phyloP scores from a whole-genome alignment of 768 basidiomycete species.

The Calocera cornea region DNA sequence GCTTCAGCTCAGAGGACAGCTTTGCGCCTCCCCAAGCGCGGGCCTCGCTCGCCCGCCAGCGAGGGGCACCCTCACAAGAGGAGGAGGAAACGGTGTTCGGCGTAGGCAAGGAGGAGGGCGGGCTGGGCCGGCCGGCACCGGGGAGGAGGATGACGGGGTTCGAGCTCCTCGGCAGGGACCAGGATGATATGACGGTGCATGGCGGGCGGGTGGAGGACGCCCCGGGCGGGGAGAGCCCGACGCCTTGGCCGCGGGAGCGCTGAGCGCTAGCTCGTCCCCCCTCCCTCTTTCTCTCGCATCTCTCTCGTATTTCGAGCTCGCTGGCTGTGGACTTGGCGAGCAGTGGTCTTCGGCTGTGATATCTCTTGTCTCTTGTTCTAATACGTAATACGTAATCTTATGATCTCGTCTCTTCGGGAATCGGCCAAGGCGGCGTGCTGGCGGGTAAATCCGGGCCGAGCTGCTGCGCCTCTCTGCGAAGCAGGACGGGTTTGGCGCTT shows the following conservation, averaged over 20 bases:
- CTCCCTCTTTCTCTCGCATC: too few species aligned
- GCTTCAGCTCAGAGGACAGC: slow-evolving; percentile 1
- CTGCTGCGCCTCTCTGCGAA: not conserved
- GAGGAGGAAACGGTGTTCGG: slow-evolving; percentile 36
- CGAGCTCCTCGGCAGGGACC: slow-evolving; percentile 47
- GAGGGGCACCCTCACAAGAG: slow-evolving; percentile 32
- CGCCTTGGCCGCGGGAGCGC: slow-evolving; percentile 29
- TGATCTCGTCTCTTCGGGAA: too few species aligned
- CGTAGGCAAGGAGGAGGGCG: slow-evolving; percentile 24
- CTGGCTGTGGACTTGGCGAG: too few species aligned
- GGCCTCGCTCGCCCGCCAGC: slow-evolving; percentile 58
- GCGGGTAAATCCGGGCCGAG: not conserved
- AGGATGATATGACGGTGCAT: slow-evolving; percentile 51
- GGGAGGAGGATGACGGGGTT: slow-evolving; percentile 22
- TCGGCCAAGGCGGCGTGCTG: too few species aligned
- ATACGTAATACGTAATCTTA: too few species aligned
- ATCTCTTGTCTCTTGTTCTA: too few species aligned
- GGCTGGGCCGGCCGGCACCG: slow-evolving; percentile 46
- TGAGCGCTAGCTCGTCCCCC: not conserved
- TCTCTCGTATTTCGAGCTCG: too few species aligned
- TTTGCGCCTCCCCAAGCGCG: slow-evolving; percentile 26
- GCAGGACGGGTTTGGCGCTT: not conserved
- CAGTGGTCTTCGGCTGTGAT: too few species aligned
- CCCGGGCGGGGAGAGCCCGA: slow-evolving; percentile 52
- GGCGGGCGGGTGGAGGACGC: slow-evolving; percentile 39